A percentile compares a stretch with the other conserved stretches of the same genome.
Conservation (phyloP, 441 rosid genomes). For the Mallotus japonicus region DNA sequence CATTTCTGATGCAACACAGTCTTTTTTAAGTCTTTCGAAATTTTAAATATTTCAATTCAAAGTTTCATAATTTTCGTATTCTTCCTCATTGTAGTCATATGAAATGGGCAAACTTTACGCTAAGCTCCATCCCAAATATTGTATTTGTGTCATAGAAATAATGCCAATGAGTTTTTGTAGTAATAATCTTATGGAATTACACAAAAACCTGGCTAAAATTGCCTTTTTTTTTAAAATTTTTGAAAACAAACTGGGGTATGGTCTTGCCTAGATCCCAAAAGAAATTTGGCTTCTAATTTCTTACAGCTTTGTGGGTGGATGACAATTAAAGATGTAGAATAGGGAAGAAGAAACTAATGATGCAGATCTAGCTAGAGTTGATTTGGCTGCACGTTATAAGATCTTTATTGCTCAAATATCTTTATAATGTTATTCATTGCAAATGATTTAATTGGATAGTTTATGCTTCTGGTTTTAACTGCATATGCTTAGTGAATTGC, state of each 20-base stretch:
- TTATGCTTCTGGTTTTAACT: background rate
- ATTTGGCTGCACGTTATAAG: background rate
- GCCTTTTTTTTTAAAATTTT: background rate
- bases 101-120: background rate
- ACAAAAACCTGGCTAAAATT: conserved; percentile 5
- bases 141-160: background rate
- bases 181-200: background rate
- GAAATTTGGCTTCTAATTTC: background rate
- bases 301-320: conserved; percentile 2
- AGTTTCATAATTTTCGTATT: background rate
- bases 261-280: background rate
- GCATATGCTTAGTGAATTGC: background rate
- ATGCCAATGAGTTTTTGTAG: background rate
- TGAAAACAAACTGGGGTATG: background rate
- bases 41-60: background rate
- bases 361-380: background rate
- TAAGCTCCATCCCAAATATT: background rate
- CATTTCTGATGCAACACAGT: background rate
- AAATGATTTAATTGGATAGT: conserved; percentile 7
- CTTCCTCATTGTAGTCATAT: background rate
- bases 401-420: background rate
- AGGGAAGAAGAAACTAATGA: background rate
- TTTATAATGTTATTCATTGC: background rate
- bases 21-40: too few species aligned
- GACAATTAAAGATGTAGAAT: background rate